Evolutionary conservation across 2,329 filamentous ascomycete species (phyloP), one percentile per base, ranked within the genome.

Genomic region (Aquanectria penicillioides): DNA sequence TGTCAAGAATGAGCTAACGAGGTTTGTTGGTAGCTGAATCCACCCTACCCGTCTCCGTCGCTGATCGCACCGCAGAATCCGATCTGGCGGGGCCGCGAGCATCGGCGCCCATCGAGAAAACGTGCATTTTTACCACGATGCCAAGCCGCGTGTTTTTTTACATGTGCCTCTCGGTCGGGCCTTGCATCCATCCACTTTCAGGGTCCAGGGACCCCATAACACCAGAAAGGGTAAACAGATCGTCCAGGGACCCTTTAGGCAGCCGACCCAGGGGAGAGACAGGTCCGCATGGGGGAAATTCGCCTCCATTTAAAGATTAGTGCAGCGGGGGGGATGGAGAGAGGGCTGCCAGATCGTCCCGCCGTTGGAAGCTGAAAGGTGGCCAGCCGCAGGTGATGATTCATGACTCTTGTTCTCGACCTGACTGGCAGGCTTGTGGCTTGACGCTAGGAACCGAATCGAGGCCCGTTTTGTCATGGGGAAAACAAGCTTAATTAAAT

Each of bases 311-410:
- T n/a, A n/a, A n/a, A n/a, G n/a, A n/a, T n/a, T n/a, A n/a, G n/a
- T n/a, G n/a, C n/a, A n/a, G n/a, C n/a, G n/a, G n/a, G n/a, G n/a
- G n/a, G n/a, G n/a, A n/a, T n/a, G n/a, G n/a, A n/a, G n/a, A n/a
- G n/a, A n/a, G n/a, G n/a, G n/a, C n/a, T n/a, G n/a, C n/a, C n/a
- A n/a, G n/a, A n/a, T n/a, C n/a, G 29, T 9, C 3, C 22, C 23
- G 28, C 38, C 7, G 22, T 9, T 8, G 2, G 18, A 10, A 13
- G 40, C n/a, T n/a, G n/a, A n/a, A n/a, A n/a, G n/a, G n/a, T n/a
- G n/a, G n/a, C n/a, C n/a, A n/a, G n/a, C n/a, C n/a, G n/a, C n/a
- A 37, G 22, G 17, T 48, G 63, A 69, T 69, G 66, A 69, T 68
- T 69, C 63, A 68, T 69, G 64, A 61, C 53, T 57, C 40, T 40